A percentile compares a stretch with the other conserved stretches of the same genome.
These are phyloP conservation scores for Dryas integrifolia DNA, from an alignment of 331 rosid genomes.

Conservation along the genomic window DNA sequence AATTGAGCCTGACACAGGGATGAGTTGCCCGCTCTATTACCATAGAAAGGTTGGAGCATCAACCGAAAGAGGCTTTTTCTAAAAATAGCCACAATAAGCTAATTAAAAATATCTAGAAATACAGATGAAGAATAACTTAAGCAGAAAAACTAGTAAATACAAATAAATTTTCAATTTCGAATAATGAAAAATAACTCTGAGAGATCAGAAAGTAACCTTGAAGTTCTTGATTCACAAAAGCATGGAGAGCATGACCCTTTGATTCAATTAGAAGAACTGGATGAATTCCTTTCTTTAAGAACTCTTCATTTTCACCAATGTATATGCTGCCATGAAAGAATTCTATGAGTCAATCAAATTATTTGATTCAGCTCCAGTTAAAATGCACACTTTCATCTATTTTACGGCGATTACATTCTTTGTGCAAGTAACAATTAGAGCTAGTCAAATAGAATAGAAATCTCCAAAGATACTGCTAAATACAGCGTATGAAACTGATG, in stretches of 20 bases:
- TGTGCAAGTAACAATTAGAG: neutral
- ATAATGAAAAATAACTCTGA: neutral
- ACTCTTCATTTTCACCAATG: conserved; percentile 59
- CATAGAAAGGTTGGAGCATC: neutral
- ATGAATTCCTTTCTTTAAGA: conserved; percentile 65
- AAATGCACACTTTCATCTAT: conserved; percentile 16
- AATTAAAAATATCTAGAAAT: neutral
- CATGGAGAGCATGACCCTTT: conserved; percentile 89
- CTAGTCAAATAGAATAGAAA: neutral
- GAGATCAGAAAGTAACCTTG: conserved; percentile 54
- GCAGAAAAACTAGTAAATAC: neutral
- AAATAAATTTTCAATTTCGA: neutral
- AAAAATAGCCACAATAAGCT: too few relatives aligned
- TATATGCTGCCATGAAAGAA: conserved; percentile 56
- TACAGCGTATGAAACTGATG: neutral
- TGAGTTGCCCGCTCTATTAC: neutral
- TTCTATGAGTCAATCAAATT: conserved; percentile 23
- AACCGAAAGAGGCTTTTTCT: neutral
- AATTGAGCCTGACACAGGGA: too few relatives aligned
- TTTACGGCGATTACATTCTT: neutral
- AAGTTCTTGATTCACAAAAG: conserved; percentile 71
- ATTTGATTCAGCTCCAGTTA: neutral
- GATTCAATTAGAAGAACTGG: conserved; percentile 76
- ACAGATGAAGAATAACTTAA: conserved; percentile 15
- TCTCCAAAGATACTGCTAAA: neutral